These are phyloP conservation scores for Crithidia acanthocephali DNA, from an alignment of 208 protist species.

Conservation along the genomic window DNA sequence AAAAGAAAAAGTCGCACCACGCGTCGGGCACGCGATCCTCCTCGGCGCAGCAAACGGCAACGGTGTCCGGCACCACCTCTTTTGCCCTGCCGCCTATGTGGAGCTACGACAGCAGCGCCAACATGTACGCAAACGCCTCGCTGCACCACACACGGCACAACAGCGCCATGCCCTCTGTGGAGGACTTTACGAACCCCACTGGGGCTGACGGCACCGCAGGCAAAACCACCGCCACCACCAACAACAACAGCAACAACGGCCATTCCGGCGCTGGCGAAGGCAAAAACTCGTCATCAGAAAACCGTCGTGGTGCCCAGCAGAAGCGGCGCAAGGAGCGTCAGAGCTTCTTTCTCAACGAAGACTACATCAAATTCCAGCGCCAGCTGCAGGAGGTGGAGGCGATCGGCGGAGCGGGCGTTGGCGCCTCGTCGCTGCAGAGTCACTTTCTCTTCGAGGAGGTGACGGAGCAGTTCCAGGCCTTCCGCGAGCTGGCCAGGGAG, in stretches of 20 bases:
- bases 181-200: background rate
- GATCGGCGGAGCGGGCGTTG: conserved; percentile 26
- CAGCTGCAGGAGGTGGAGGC: conserved; percentile 46
- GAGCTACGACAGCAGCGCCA: conserved; percentile 9
- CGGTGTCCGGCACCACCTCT: conserved; percentile 9
- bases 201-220: background rate
- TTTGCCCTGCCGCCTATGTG: conserved; percentile 21
- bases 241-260: conserved; percentile 1
- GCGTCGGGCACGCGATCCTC: background rate
- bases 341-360: conserved; percentile 47
- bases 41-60: conserved; percentile 11
- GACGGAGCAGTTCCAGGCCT: conserved; percentile 79
- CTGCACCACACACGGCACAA: conserved; percentile 12
- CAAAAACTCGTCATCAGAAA: conserved; percentile 15
- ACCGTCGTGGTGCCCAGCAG: background rate
- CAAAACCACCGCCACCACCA: background rate
- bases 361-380: conserved; percentile 56
- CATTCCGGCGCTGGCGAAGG: background rate
- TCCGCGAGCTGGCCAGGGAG: conserved; percentile 57
- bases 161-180: conserved; percentile 12
- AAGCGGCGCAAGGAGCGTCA: conserved; percentile 15
- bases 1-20: conserved; percentile 4
- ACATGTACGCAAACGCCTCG: background rate
- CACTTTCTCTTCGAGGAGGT: conserved; percentile 68
- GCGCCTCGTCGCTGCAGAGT: conserved; percentile 41